Conservation (phyloP, 108 stramenopile species). For the Pseudonitzschia multiseries region DNA sequence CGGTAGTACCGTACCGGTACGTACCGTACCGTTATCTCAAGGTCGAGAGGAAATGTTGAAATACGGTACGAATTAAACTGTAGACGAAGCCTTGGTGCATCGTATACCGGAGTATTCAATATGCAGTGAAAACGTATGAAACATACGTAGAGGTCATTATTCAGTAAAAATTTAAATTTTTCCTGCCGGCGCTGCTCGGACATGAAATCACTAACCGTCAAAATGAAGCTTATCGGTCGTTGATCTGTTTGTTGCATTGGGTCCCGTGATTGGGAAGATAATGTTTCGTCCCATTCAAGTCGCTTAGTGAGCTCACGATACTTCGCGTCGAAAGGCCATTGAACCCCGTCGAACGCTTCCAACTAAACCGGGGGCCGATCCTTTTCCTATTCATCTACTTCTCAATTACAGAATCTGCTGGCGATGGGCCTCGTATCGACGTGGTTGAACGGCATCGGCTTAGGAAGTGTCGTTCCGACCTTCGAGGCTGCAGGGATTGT, state of each 20-base stretch:
- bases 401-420: background rate
- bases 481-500: constrained; percentile 84
- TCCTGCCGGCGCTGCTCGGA: background rate
- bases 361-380: background rate
- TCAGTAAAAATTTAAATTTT: background rate
- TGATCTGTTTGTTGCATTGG: background rate
- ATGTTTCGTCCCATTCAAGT: background rate
- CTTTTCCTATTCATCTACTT: background rate
- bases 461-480: constrained; percentile 58
- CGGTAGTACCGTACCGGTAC: no score
- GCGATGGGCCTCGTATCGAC: constrained; percentile 53
- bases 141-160: background rate
- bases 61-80: no score
- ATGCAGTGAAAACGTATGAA: no score
- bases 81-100: no score
- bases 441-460: constrained; percentile 76
- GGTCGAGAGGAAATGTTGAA: no score
- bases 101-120: no score
- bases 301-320: no score
- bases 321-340: no score
- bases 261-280: background rate
- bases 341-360: no score
- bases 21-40: no score
- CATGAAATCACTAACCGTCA: background rate
- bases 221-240: background rate